phyloP scores from a whole-genome alignment of 768 basidiomycete genomes.

The Serendipita indica region DNA sequence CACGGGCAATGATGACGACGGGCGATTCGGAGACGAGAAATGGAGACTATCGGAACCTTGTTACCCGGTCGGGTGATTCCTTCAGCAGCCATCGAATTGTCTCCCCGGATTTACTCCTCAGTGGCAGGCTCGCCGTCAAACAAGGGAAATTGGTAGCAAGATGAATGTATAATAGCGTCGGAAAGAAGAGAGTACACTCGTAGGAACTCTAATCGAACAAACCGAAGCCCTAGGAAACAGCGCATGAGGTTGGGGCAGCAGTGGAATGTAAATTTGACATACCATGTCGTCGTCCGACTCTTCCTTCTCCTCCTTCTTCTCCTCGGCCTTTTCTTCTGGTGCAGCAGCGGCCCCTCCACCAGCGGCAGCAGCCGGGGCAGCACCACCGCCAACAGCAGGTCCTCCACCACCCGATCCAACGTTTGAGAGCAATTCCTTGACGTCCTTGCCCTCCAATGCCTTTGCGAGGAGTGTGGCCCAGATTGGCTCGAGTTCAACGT shows the following conservation, averaged over 20 bases:
- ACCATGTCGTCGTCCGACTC: conserved; percentile 86
- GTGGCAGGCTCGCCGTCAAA: no score
- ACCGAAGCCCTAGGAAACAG: conserved; percentile 68
- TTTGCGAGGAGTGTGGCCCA: conserved; percentile 96
- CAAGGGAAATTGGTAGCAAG: no score
- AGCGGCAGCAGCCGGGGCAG: conserved; percentile 35
- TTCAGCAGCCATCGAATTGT: neutral
- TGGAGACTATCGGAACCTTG: no score
- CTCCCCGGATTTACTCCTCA: no score
- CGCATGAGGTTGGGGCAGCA: neutral
- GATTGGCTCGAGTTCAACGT: conserved; percentile 83
- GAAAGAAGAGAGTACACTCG: neutral
- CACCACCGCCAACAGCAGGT: conserved; percentile 53
- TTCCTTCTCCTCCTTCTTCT: conserved; percentile 51
- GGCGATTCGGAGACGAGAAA: no score
- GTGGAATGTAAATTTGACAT: conserved; percentile 18
- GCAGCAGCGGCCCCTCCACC: conserved; percentile 46
- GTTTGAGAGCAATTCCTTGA: conserved; percentile 89
- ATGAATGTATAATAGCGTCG: neutral
- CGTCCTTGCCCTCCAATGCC: conserved; percentile 94
- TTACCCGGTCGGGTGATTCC: no score
- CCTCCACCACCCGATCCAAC: conserved; percentile 79
- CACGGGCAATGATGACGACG: no score
- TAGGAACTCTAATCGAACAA: conserved; percentile 61
- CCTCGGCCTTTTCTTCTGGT: conserved; percentile 58